Evolutionary conservation across 2,329 filamentous ascomycete genomes (phyloP).

Genomic region (Aspergillus terreus): DNA sequence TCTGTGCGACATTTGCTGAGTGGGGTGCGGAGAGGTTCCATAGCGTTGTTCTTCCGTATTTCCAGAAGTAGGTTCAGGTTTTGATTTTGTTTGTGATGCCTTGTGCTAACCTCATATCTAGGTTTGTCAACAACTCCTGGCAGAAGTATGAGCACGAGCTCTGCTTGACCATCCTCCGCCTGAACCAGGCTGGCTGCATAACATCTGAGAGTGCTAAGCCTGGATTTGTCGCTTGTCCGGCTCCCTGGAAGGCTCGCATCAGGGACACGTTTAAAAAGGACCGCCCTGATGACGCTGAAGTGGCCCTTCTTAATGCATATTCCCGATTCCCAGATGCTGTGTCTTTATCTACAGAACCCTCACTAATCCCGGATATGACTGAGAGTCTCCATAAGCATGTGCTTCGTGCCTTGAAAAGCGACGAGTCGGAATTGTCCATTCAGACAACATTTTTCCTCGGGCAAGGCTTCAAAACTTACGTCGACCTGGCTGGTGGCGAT

Average conservation of each 20-base stretch:
- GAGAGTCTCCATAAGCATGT: slow-evolving; percentile 64
- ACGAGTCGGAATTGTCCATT: slow-evolving; percentile 56
- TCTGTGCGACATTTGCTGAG: slow-evolving; percentile 77
- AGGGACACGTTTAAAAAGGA: slow-evolving; percentile 61
- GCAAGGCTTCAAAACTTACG: slow-evolving; percentile 69
- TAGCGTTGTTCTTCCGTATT: slow-evolving; percentile 71
- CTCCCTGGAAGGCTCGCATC: slow-evolving; percentile 67
- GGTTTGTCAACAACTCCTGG: slow-evolving; percentile 75
- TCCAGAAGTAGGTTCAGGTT: slow-evolving; percentile 64
- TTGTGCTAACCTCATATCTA: slow-evolving; percentile 31
- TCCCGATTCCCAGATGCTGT: slow-evolving; percentile 61
- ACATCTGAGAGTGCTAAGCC: slow-evolving; percentile 44
- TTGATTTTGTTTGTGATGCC: background rate
- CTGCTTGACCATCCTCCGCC: slow-evolving; percentile 64
- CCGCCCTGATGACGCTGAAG: slow-evolving; percentile 49
- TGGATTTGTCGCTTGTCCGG: slow-evolving; percentile 39
- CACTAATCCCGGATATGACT: slow-evolving; percentile 63
- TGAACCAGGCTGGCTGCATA: slow-evolving; percentile 50
- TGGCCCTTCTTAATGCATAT: slow-evolving; percentile 66
- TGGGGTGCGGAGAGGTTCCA: slow-evolving; percentile 71
- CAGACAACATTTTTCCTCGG: slow-evolving; percentile 71
- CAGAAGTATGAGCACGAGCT: slow-evolving; percentile 63
- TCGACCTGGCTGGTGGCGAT: slow-evolving; percentile 61
- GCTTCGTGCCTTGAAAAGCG: slow-evolving; percentile 61
- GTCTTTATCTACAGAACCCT: slow-evolving; percentile 55